These are phyloP conservation scores for Amylocarpus encephaloides DNA, from an alignment of 2,329 filamentous ascomycete species.

Conservation along the genomic window DNA sequence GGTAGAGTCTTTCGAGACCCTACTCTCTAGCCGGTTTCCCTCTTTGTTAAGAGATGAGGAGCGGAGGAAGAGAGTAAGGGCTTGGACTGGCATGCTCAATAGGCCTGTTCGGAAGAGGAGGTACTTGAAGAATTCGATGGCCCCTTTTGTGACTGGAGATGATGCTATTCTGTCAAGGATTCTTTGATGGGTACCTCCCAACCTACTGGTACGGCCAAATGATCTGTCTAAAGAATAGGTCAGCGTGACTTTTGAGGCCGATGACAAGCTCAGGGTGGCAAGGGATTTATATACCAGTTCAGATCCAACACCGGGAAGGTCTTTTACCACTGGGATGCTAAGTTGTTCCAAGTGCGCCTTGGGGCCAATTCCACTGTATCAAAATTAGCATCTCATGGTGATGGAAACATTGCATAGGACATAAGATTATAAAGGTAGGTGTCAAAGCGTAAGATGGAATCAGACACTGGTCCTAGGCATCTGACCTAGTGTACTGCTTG, in stretches of 20 bases:
- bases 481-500: too few relatives aligned
- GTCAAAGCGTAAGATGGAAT: too few relatives aligned
- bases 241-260: neutral
- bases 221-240: slow-evolving; percentile 4
- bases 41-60: neutral
- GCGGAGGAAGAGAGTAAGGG: neutral
- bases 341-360: slow-evolving; percentile 3
- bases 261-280: neutral
- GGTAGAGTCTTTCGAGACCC: neutral
- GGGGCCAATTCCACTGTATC: slow-evolving; percentile 5
- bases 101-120: slow-evolving; percentile 6
- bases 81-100: neutral
- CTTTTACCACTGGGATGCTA: slow-evolving; percentile 1
- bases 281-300: neutral
- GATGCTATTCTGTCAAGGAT: neutral
- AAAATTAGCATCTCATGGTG: neutral
- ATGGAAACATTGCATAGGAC: too few relatives aligned
- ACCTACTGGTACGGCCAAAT: slow-evolving; percentile 4
- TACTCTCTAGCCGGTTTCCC: neutral
- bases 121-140: slow-evolving; percentile 6
- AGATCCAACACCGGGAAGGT: slow-evolving; percentile 8
- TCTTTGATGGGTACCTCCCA: slow-evolving; percentile 9
- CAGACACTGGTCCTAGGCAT: too few relatives aligned
- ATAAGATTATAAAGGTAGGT: too few relatives aligned
- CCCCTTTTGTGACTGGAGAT: neutral